A percentile compares a stretch with the other conserved stretches of the same genome.
phyloP scores from a whole-genome alignment of 2,329 filamentous ascomycete species.

The Penicillium decumbens region DNA sequence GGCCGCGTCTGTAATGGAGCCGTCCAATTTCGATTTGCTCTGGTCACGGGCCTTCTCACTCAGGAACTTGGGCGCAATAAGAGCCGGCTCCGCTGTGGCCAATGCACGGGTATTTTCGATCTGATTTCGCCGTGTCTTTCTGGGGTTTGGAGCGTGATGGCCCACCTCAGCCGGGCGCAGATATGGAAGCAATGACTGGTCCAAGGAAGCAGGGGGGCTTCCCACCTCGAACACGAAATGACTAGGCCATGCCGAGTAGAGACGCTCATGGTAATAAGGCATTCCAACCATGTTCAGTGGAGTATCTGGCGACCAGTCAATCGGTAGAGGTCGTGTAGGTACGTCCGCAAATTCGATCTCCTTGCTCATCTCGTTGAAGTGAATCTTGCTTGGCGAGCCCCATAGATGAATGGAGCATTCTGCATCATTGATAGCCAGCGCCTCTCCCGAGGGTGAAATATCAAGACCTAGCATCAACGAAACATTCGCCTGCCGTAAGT shows the following conservation, averaged over 20 bases:
- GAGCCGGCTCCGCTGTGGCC: constrained; percentile 57
- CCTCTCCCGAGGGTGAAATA: constrained; percentile 81
- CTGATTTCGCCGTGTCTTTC: constrained; percentile 72
- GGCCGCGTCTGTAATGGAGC: constrained; percentile 52
- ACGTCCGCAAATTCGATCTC: constrained; percentile 73
- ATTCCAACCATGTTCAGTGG: constrained; percentile 83
- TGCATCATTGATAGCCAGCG: constrained; percentile 72
- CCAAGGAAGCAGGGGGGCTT: constrained; percentile 70
- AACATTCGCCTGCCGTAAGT: constrained; percentile 76
- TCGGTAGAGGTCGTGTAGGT: constrained; percentile 55
- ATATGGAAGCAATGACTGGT: constrained; percentile 62
- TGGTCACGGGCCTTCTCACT: constrained; percentile 81
- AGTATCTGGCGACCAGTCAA: constrained; percentile 69
- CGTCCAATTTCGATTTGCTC: constrained; percentile 39
- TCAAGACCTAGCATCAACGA: constrained; percentile 75
- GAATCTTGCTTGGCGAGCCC: constrained; percentile 79
- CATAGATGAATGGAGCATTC: constrained; percentile 78
- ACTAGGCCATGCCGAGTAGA: constrained; percentile 85
- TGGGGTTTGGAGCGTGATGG: constrained; percentile 71
- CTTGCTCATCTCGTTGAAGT: constrained; percentile 76
- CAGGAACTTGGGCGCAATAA: constrained; percentile 80
- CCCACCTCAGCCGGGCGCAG: constrained; percentile 71
- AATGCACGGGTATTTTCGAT: constrained; percentile 67
- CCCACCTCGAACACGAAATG: constrained; percentile 81
- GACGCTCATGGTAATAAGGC: constrained; percentile 83